These are phyloP conservation scores for Phytopythium aichiense DNA, from an alignment of 352 stramenopile genomes.

Conservation along the genomic window DNA sequence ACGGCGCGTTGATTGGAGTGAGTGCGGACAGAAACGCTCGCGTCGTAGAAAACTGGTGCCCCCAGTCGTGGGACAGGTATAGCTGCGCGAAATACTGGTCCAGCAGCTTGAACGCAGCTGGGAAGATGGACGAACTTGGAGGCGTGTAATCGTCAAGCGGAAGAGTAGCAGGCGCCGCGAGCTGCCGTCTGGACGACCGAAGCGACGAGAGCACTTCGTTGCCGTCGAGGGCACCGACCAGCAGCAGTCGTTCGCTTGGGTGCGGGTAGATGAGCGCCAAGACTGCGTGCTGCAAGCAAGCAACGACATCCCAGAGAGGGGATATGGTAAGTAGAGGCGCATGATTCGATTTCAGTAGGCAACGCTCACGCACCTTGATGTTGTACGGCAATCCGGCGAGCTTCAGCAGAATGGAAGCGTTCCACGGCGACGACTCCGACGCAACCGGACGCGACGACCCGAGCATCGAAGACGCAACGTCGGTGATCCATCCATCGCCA, in stretches of 20 bases:
- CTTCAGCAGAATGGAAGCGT: constrained; percentile 17
- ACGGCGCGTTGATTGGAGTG: neutral
- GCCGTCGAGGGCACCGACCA: constrained; percentile 26
- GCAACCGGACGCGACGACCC: neutral
- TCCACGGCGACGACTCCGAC: constrained; percentile 20
- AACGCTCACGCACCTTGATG: constrained; percentile 34
- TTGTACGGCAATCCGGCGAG: constrained; percentile 32
- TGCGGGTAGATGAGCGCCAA: constrained; percentile 47
- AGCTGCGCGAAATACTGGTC: constrained; percentile 48
- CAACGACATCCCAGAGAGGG: neutral
- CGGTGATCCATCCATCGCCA: constrained; percentile 24
- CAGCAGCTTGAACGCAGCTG: constrained; percentile 33
- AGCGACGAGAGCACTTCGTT: constrained; percentile 21
- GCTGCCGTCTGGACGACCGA: neutral
- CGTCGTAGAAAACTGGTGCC: constrained; percentile 30
- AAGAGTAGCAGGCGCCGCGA: too few relatives aligned
- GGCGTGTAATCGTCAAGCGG: constrained; percentile 11
- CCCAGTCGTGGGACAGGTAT: constrained; percentile 32
- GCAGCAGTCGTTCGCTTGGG: constrained; percentile 28
- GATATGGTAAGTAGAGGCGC: neutral
- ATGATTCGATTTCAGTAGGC: neutral
- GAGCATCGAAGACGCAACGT: constrained; percentile 12
- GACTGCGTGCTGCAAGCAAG: constrained; percentile 22
- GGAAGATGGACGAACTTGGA: constrained; percentile 37
- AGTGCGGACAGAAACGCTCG: constrained; percentile 33